These are phyloP conservation scores for Dictyostelium firmibasis DNA, from an alignment of 78 protist species.

Conservation along the genomic window DNA sequence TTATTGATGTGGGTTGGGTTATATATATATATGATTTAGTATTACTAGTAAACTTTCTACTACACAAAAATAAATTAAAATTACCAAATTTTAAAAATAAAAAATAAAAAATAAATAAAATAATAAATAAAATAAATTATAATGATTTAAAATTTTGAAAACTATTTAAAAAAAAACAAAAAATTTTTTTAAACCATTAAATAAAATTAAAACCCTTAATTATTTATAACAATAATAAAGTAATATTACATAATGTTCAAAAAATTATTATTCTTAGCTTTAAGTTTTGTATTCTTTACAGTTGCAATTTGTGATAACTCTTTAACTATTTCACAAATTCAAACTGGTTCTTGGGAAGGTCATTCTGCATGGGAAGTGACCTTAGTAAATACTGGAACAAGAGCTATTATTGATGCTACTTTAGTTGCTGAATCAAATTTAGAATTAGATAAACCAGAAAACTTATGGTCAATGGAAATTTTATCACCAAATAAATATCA, in stretches of 20 bases:
- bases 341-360: slow-evolving; percentile 15
- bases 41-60: no score
- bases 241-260: background rate
- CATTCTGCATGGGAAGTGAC: background rate
- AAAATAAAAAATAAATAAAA: no score
- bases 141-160: background rate
- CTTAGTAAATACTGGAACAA: background rate
- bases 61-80: background rate
- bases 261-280: background rate
- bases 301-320: background rate
- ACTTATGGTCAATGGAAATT: background rate
- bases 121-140: background rate
- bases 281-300: background rate
- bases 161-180: background rate
- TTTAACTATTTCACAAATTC: background rate
- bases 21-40: no score
- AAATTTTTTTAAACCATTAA: background rate
- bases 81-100: background rate
- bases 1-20: no score
- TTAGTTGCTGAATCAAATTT: background rate
- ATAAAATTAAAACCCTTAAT: background rate
- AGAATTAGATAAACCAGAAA: background rate
- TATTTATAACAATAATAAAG: background rate
- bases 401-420: background rate
- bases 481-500: background rate